A percentile compares a stretch with the other conserved stretches of the same genome.
Conservation (phyloP, 441 rosid genomes). For the Euphorbia celastroides region DNA sequence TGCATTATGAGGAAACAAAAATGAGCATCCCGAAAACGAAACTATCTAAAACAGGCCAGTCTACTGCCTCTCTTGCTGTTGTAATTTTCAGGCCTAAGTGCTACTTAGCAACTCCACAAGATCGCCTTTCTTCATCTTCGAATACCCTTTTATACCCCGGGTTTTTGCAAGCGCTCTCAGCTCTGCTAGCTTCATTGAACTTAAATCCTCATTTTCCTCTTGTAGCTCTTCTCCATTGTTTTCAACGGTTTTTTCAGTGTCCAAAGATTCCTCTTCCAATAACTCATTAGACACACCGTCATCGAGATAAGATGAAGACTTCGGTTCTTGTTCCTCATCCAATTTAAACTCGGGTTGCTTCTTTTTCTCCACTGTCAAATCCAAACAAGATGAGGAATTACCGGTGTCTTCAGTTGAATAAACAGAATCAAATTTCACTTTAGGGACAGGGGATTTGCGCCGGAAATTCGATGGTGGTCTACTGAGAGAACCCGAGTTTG, state of each 20-base stretch:
- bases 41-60: constrained; percentile 21
- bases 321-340: constrained; percentile 16
- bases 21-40: constrained; percentile 10
- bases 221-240: constrained; percentile 20
- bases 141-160: constrained; percentile 62
- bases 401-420: constrained; percentile 18
- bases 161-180: constrained; percentile 67
- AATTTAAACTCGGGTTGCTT: constrained; percentile 24
- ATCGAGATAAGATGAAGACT: too few species aligned
- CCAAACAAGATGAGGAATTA: too few species aligned
- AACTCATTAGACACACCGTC: constrained; percentile 21
- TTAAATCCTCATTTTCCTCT: constrained; percentile 34
- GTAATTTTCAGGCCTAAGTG: too few species aligned
- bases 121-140: constrained; percentile 68
- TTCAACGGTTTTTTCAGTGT: constrained; percentile 27
- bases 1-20: constrained; percentile 10
- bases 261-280: constrained; percentile 34
- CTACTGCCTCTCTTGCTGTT: too few species aligned
- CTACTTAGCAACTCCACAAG: constrained; percentile 50
- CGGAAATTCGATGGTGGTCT: constrained; percentile 61
- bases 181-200: constrained; percentile 50
- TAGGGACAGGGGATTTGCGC: constrained; percentile 58
- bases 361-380: constrained; percentile 32
- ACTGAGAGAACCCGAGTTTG: constrained; percentile 25
- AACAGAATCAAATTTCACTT: constrained; percentile 37